Evolutionary conservation across 495 filamentous ascomycete genomes (phyloP).

Genomic region (Trichoderma orchidacearum): DNA sequence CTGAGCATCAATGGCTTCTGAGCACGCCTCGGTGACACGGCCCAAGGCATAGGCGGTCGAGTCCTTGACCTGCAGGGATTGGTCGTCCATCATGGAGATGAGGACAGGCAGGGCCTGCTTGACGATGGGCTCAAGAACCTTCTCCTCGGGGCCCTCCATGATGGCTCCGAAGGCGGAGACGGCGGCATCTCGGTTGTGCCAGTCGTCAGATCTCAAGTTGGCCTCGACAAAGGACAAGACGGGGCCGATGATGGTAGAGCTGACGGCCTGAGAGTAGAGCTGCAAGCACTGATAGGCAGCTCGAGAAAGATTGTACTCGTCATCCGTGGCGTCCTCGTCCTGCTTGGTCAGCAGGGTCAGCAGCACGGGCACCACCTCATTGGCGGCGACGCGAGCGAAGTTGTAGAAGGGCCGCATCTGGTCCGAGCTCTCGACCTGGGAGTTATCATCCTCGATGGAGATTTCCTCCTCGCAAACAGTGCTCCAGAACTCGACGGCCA

Average conservation of each 20-base stretch:
- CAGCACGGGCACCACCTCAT: conserved; percentile 85
- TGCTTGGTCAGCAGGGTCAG: conserved; percentile 83
- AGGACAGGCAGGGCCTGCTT: conserved; percentile 87
- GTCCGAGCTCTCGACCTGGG: conserved; percentile 56
- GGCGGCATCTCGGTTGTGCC: conserved; percentile 86
- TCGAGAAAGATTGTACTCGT: conserved; percentile 93
- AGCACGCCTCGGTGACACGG: conserved; percentile 83
- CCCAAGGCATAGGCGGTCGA: conserved; percentile 96
- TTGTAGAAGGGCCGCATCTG: conserved; percentile 83
- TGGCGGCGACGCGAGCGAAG: conserved; percentile 78
- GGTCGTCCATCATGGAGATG: conserved; percentile 92
- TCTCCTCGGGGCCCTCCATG: conserved; percentile 94
- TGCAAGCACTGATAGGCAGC: conserved; percentile 94
- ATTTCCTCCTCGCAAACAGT: conserved; percentile 98
- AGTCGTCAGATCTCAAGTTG: conserved; percentile 80
- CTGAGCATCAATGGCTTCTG: conserved; percentile 72
- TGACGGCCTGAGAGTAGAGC: conserved; percentile 86
- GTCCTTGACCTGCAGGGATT: conserved; percentile 77
- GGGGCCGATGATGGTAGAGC: conserved; percentile 61
- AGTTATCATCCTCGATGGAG: conserved; percentile 92
- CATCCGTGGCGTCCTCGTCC: conserved; percentile 90
- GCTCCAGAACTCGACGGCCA: conserved; percentile 98
- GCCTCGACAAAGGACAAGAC: conserved; percentile 83
- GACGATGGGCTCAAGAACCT: conserved; percentile 75
- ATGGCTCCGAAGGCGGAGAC: conserved; percentile 98